These are phyloP conservation scores for Yarrowia keelungensis DNA, from an alignment of 805 yeast genomes.

Conservation along the genomic window DNA sequence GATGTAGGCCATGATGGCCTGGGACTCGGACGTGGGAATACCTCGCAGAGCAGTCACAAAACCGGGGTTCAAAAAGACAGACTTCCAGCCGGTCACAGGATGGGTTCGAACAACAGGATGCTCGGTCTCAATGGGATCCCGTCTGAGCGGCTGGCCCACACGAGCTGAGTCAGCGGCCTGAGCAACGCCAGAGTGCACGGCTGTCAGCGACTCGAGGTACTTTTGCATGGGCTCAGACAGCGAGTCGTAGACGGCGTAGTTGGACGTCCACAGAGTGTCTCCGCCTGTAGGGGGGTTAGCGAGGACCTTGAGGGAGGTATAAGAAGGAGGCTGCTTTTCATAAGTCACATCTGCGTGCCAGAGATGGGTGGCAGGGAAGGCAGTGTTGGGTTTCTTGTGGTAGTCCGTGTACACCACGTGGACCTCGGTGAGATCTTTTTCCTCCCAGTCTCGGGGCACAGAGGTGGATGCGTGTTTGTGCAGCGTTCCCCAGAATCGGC, in stretches of 20 bases:
- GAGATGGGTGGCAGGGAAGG: slow-evolving; percentile 30
- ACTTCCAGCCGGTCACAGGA: slow-evolving; percentile 59
- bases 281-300: slow-evolving; percentile 69
- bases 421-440: slow-evolving; percentile 58
- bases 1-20: slow-evolving; percentile 61
- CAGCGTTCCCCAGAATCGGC: slow-evolving; percentile 36
- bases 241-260: slow-evolving; percentile 67
- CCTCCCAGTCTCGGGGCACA: slow-evolving; percentile 19
- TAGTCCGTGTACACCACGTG: slow-evolving; percentile 65
- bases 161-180: slow-evolving; percentile 37
- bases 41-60: slow-evolving; percentile 68
- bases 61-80: slow-evolving; percentile 54
- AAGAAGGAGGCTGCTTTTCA: slow-evolving; percentile 62
- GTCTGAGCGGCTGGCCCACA: slow-evolving; percentile 54
- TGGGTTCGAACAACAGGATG: slow-evolving; percentile 61
- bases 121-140: slow-evolving; percentile 51
- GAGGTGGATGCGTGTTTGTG: slow-evolving; percentile 40
- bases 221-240: slow-evolving; percentile 66
- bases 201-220: slow-evolving; percentile 61
- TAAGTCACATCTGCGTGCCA: slow-evolving; percentile 64
- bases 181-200: slow-evolving; percentile 60
- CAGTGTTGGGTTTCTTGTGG: slow-evolving; percentile 31
- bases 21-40: slow-evolving; percentile 71
- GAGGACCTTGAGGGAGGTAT: slow-evolving; percentile 58
- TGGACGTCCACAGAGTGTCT: slow-evolving; percentile 68